These are phyloP conservation scores for Colletotrichum tabaci DNA, from an alignment of 2,329 filamentous ascomycete genomes.

Conservation along the genomic window DNA sequence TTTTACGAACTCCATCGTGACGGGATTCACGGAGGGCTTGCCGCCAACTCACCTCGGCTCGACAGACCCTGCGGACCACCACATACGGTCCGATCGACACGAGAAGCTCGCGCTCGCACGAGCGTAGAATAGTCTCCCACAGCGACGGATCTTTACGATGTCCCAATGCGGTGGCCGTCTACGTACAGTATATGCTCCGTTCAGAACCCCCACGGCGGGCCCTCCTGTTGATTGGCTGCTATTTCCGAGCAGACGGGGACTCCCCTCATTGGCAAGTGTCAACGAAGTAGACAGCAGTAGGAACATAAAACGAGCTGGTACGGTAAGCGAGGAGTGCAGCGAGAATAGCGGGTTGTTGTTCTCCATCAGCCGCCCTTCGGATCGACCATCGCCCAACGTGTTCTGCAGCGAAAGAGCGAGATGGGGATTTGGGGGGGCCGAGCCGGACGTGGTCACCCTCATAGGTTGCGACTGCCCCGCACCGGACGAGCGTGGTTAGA, in stretches of 20 bases:
- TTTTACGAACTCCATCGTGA: slow-evolving; percentile 1
- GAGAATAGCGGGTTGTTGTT: not conserved
- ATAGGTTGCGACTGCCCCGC: slow-evolving; percentile 12
- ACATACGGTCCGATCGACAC: not conserved
- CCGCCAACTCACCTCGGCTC: not conserved
- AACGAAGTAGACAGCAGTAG: not conserved
- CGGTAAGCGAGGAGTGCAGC: too few relatives aligned
- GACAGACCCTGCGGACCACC: not conserved
- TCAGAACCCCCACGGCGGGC: not conserved
- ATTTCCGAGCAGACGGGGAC: slow-evolving; percentile 5
- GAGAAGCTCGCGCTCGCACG: not conserved
- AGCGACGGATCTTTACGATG: too few relatives aligned
- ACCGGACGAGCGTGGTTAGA: not conserved
- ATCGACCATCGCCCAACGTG: not conserved
- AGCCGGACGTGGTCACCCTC: not conserved
- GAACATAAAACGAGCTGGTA: too few relatives aligned
- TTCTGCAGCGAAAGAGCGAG: slow-evolving; percentile 14
- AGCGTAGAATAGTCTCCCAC: not conserved
- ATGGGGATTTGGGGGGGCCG: not conserved
- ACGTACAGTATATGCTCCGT: not conserved
- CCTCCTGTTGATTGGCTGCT: not conserved
- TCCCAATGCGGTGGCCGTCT: not conserved
- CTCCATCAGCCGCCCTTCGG: not conserved
- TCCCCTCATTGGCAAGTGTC: slow-evolving; percentile 2
- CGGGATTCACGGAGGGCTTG: not conserved